Evolutionary conservation across 2,329 filamentous ascomycete species (phyloP).

Genomic region (Cladorrhinum sp.): DNA sequence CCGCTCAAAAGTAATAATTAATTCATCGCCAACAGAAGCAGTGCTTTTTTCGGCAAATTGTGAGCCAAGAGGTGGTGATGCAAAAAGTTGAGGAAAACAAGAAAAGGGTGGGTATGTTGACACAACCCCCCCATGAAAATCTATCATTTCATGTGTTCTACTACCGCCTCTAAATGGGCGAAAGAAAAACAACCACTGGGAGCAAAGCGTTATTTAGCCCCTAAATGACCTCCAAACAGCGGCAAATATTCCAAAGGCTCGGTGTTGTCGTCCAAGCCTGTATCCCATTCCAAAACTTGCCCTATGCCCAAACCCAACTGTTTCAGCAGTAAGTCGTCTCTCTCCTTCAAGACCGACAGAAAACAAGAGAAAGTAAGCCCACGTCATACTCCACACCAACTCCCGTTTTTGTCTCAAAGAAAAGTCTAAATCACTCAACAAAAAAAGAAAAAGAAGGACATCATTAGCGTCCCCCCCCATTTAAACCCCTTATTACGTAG

Average conservation of each 20-base stretch:
- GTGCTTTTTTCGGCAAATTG: not conserved
- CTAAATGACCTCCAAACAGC: not conserved
- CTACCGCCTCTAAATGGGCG: not conserved
- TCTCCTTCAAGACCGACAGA: no score
- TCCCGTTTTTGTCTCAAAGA: not conserved
- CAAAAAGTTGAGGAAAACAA: not conserved
- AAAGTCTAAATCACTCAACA: not conserved
- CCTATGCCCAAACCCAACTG: not conserved
- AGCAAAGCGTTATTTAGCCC: not conserved
- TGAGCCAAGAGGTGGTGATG: not conserved
- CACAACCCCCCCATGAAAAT: not conserved
- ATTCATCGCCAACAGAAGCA: not conserved
- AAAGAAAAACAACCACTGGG: not conserved
- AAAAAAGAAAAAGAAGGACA: no score
- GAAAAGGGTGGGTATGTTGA: not conserved
- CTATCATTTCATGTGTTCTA: not conserved
- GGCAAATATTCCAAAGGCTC: no score
- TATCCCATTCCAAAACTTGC: not conserved
- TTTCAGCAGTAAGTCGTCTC: no score
- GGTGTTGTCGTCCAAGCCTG: not conserved
- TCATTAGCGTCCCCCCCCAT: not conserved
- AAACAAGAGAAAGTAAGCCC: not conserved
- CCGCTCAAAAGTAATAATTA: no score
- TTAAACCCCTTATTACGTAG: constrained; percentile 31
- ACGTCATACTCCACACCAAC: not conserved